Percentiles rank a stretch among this genome's conserved stretches.
phyloP scores from a whole-genome alignment of 2,329 filamentous ascomycete genomes.

The Talaromyces marneffei region DNA sequence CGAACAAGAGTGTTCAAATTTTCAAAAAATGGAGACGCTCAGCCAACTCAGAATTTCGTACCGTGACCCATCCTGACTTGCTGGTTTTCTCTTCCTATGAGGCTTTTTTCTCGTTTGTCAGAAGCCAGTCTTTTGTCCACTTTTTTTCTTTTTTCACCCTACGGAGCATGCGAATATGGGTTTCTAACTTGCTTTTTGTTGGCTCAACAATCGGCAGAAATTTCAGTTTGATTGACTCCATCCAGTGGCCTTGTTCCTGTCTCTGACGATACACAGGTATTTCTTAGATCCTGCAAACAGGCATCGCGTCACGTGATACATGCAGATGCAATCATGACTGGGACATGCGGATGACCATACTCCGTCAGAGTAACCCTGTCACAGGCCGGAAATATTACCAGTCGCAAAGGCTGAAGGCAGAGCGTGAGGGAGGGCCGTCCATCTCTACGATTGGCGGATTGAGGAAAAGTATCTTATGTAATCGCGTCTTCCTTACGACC shows the following conservation, averaged over 20 bases:
- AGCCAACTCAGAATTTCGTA: background rate
- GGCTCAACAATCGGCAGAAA: background rate
- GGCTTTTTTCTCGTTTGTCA: slow-evolving; percentile 11
- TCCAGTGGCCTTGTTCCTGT: background rate
- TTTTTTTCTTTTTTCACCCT: background rate
- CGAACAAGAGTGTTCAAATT: background rate
- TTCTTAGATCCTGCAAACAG: background rate
- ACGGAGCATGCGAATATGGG: background rate
- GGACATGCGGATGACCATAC: background rate
- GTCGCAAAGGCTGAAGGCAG: background rate
- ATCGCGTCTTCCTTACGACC: background rate
- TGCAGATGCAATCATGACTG: background rate
- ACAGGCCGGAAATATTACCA: background rate
- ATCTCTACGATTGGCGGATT: background rate
- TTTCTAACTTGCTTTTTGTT: background rate
- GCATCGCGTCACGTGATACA: background rate
- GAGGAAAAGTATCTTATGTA: background rate
- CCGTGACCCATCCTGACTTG: background rate
- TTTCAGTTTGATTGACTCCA: background rate
- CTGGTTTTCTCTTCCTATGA: slow-evolving; percentile 4
- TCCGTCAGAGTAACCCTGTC: background rate
- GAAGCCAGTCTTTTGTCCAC: background rate
- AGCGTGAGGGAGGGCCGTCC: background rate
- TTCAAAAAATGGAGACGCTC: background rate
- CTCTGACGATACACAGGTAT: background rate